Evolutionary conservation across 2,329 filamentous ascomycete genomes (phyloP), one percentile per base, ranked within the genome.

Genomic region (Camillea tinctor): DNA sequence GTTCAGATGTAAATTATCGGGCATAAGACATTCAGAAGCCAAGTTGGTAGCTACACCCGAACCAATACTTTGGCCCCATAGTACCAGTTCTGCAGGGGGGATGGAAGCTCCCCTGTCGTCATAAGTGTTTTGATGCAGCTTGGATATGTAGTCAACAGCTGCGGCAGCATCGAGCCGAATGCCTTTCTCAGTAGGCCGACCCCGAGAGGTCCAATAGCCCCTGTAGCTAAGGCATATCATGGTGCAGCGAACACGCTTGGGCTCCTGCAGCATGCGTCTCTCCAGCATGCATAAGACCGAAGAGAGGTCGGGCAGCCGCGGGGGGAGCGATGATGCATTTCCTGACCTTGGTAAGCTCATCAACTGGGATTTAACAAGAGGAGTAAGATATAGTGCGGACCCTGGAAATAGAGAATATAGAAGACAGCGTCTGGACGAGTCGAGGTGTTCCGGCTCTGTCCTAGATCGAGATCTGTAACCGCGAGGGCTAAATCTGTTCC

Each of bases 11-110:
- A 79, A 77, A 62, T 74, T 79, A 2, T 77, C 57, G 3, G 75
- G 74, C 49, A 76, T 67, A 26, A 68, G 52, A 69, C 76, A 58
- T 50, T 73, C 70, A 6, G 79, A 81, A 15, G 84, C 81, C 2
- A 88, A 80, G 55, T 84, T 86, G 17, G 86, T 87, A 13, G 88
- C 89, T 50, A 93, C 84, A 1, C 88, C 90, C 23, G 87, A 84
- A 1, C 91, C 91, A 57, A 93, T 86, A 64, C 88, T 92, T 72
- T 93, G 90, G 0, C 90, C 90, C 90, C 90, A 93, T 11, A 93
- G 74, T 1, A 92, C 69, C 1, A 91, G 52, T 65, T 71, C 53
- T 44, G 72, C 60, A 54, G 65, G 59, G 50, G 56, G 56, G 53
- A n/a, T 65, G 26, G 52, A 58, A 24, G 26, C 49, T 13, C 49